Base-by-base conservation (phyloP, 768 basidiomycete genomes). In the Dendrothele bispora region DNA sequence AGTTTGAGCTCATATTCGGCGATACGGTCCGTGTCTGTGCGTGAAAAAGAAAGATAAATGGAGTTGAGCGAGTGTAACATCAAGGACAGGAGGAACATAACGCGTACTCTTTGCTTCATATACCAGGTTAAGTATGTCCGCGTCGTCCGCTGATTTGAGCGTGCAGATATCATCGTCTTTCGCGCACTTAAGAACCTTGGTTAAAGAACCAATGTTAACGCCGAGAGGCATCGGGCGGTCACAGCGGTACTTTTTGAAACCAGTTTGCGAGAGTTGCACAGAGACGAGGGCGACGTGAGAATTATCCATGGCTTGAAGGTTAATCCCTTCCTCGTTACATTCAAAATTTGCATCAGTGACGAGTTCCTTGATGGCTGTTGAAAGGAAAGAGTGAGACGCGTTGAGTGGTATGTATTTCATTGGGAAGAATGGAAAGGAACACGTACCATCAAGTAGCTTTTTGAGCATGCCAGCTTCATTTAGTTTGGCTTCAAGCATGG, bases 1-100 rank as follows among this genome's bases (percentile, higher is more conserved):
- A 98, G 83, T 67, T 98, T 98, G 88, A 99, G 91, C 58, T 97
- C 94, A 70, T 99, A 99, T 64, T 98, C 92, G 21, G 94, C 93
- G 44, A 98, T 86, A 53, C 97, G 84, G 66, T 97, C 95, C 4
- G 86, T 80, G 68, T 84, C 95, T 97, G 55, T 5, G n/a, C n/a
- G n/a, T n/a, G n/a, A n/a, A n/a, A n/a, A n/a, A n/a, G n/a, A 29
- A 36, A 46, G 40, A 32, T 15, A 15, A 7, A 48, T 51, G 11
- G 44, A 29, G 15, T 39, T 34, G 48, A 46, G 15, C 24, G 14
- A 34, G 52, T n/a, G 8, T 37, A 21, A 37, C 25, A 17, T 38
- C 34, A 22, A 43, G 43, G 11, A 12, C 18, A 39, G 34, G 21
- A 14, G 14, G 38, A 30, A 38, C 14, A 49, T 11, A 49, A 43